These are phyloP conservation scores for Acanthamoeba polyphaga DNA, from an alignment of 208 protist species.

Conservation along the genomic window DNA sequence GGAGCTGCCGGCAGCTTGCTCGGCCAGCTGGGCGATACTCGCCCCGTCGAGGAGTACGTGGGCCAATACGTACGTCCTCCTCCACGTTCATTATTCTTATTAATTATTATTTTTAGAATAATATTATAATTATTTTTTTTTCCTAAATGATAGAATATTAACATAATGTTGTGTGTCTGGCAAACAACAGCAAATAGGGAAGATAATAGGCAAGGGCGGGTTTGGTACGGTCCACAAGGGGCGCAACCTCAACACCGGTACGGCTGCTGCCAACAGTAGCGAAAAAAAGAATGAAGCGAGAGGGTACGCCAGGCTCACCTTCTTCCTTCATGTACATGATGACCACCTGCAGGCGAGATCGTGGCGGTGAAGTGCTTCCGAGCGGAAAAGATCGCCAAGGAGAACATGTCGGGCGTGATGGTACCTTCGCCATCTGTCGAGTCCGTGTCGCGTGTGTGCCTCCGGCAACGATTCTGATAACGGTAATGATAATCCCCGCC, in stretches of 20 bases:
- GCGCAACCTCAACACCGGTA: conserved; percentile 82
- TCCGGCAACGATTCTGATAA: no score
- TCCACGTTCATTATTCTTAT: no score
- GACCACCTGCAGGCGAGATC: conserved; percentile 79
- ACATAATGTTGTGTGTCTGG: not conserved
- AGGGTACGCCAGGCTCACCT: not conserved
- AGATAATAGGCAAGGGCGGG: conserved; percentile 85
- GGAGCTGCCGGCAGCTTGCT: not conserved
- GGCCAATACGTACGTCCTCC: conserved; percentile 27
- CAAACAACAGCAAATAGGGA: conserved; percentile 64
- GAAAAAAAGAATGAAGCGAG: not conserved
- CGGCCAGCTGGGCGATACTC: not conserved
- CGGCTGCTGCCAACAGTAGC: not conserved
- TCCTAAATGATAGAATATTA: not conserved
- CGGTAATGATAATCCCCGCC: not conserved
- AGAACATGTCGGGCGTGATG: conserved; percentile 81
- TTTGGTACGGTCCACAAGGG: conserved; percentile 89
- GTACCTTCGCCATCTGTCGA: not conserved
- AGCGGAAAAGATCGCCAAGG: conserved; percentile 81
- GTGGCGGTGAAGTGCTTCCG: conserved; percentile 90
- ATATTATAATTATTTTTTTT: not conserved
- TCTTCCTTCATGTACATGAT: not conserved
- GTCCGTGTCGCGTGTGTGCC: not conserved
- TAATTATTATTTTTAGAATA: no score
- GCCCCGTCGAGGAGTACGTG: not conserved